These are phyloP conservation scores for Diplodia mutila DNA, from an alignment of 2,329 filamentous ascomycete genomes.

Conservation along the genomic window DNA sequence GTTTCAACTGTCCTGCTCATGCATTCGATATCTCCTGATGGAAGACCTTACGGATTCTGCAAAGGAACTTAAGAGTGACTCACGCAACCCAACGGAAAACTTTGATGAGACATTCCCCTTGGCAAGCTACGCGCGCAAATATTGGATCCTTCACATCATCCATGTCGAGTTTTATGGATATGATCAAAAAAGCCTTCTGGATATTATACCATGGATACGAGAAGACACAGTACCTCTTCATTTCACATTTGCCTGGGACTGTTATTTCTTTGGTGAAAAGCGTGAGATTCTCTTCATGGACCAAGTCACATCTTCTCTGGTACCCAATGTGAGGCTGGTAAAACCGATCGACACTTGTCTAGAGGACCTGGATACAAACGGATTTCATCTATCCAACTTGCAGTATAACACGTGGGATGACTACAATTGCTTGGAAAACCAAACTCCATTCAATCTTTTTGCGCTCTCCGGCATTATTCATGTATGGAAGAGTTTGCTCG, in stretches of 20 bases:
- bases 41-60: background rate
- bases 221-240: background rate
- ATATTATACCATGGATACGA: background rate
- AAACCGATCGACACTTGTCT: no score
- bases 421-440: background rate
- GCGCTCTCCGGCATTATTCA: background rate
- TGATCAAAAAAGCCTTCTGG: background rate
- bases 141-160: background rate
- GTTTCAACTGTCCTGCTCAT: background rate
- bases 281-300: no score
- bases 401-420: no score
- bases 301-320: no score
- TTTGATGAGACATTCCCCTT: background rate
- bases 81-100: rapidly evolving
- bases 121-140: background rate
- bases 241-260: background rate
- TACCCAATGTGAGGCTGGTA: no score
- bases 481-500: background rate
- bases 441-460: background rate
- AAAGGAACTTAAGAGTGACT: background rate
- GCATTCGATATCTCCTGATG: background rate
- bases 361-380: no score
- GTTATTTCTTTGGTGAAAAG: rapidly evolving
- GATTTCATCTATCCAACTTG: no score
- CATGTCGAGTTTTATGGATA: background rate